Base-by-base conservation (phyloP, 371 early-diverging fungal genomes). In the Catenaria anguillulae region DNA sequence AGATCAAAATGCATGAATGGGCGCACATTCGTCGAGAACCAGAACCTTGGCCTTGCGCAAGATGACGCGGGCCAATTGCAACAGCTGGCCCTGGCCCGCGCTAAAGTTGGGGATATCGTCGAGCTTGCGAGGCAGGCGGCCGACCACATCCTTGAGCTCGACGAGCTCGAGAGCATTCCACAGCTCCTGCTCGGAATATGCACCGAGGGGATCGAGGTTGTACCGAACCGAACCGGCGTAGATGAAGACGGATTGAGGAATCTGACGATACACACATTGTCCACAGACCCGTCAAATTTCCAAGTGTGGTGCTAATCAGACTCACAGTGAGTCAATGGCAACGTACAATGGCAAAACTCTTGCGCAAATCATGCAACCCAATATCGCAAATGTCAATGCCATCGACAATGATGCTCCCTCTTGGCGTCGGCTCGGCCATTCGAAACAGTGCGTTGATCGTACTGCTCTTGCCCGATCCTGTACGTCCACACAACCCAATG, bases 181-280 rank as follows among this genome's bases (percentile, higher is more conserved):
- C 26, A 97, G 62, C 33, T 81, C 84, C 12, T 73, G 80, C 68
- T 95, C 96, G 15, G 78, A 69, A 43, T 80, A 72, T 19, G 64
- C 68, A 37, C 68, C 71, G 63, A 90, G 85, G 23, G 96, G 95
- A 76, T 95, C 96, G 66, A 93, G 70, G 63, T 86, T 87, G 23
- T 77, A 73, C 24, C 82, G 66, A 8, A 79, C 55, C 0, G 73
- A 74, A 1, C 58, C 58, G n/a, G 83, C 80, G 77, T 92, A 97
- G 36, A 94, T 72, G 33, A 91, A 87, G 15, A 93, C 92, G 63
- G 94, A 95, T 73, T 97, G 98, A 29, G 98, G 96, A 68, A 97
- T 95, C 48, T 48, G 24, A 12, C 12, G 48, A 23, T 17, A 21
- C 21, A 23, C 17, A 2, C 17, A 17, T 2, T 43, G 6, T 43